Evolutionary conservation across 257 asterid species (phyloP).

Genomic region (Capsicum rhomboideum): DNA sequence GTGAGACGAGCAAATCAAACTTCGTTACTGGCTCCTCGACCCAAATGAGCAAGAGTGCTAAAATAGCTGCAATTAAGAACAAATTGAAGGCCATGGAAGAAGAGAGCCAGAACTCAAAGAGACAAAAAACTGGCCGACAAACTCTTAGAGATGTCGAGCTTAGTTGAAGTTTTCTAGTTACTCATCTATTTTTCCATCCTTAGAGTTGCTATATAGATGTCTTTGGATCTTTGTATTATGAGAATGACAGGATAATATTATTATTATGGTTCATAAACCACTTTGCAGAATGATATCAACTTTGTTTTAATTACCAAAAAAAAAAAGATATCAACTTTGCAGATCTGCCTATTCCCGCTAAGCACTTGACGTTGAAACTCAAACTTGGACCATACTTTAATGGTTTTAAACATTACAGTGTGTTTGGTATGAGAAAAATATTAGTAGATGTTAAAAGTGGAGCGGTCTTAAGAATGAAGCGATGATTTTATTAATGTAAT

Average conservation of each 20-base stretch:
- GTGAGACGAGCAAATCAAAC: conserved; percentile 33
- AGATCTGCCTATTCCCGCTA: background rate
- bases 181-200: background rate
- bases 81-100: conserved; percentile 79
- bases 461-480: too few species aligned
- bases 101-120: conserved; percentile 37
- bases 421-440: too few species aligned
- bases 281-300: background rate
- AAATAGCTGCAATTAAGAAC: conserved; percentile 88
- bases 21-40: conserved; percentile 22
- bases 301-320: background rate
- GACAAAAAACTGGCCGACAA: conserved; percentile 29
- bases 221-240: background rate
- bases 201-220: background rate
- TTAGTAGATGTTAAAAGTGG: too few species aligned
- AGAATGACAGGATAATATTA: background rate
- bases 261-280: background rate
- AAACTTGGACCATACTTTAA: background rate
- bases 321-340: background rate
- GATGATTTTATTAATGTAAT: too few species aligned
- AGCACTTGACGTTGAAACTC: background rate
- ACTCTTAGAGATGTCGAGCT: background rate
- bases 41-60: conserved; percentile 60
- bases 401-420: background rate
- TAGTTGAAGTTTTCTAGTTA: background rate